These are phyloP conservation scores for Coprinopsis sp. DNA, from an alignment of 768 basidiomycete genomes.

Conservation along the genomic window DNA sequence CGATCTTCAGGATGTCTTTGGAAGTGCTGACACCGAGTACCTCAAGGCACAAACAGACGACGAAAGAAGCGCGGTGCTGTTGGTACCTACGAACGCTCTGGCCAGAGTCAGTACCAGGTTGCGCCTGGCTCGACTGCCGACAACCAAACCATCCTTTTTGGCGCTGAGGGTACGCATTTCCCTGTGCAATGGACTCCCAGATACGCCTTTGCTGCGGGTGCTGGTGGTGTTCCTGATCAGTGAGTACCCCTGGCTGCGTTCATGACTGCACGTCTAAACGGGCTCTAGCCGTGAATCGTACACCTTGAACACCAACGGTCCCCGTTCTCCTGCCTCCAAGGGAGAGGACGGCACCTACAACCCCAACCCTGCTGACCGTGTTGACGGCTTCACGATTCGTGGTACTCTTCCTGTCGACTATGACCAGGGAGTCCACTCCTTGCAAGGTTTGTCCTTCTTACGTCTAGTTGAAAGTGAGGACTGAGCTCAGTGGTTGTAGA, in stretches of 20 bases:
- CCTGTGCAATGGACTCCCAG: slow-evolving; percentile 42
- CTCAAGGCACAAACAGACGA: slow-evolving; percentile 29
- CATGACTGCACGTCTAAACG: neutral
- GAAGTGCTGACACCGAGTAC: slow-evolving; percentile 37
- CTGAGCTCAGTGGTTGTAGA: slow-evolving; percentile 18
- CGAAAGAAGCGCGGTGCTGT: slow-evolving; percentile 29
- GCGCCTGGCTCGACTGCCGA: slow-evolving; percentile 32
- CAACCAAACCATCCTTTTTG: slow-evolving; percentile 34
- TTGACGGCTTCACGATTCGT: slow-evolving; percentile 18
- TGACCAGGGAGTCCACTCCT: slow-evolving; percentile 39
- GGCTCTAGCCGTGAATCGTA: slow-evolving; percentile 33
- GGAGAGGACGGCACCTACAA: slow-evolving; percentile 19
- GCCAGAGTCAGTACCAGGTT: slow-evolving; percentile 37
- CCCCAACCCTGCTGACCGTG: slow-evolving; percentile 33
- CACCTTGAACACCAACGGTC: slow-evolving; percentile 28
- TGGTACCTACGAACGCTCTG: slow-evolving; percentile 33
- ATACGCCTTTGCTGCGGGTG: slow-evolving; percentile 37
- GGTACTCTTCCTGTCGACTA: slow-evolving; percentile 31
- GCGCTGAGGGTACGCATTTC: slow-evolving; percentile 39
- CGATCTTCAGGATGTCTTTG: slow-evolving; percentile 34
- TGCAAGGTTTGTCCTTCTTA: slow-evolving; percentile 24
- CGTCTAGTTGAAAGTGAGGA: neutral
- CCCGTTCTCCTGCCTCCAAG: slow-evolving; percentile 34
- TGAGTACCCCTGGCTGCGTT: slow-evolving; percentile 15
- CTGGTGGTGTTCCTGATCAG: slow-evolving; percentile 40